Evolutionary conservation across 495 filamentous ascomycete genomes (phyloP), one percentile per base, ranked within the genome.

Genomic region (Penicillium subrubescens): DNA sequence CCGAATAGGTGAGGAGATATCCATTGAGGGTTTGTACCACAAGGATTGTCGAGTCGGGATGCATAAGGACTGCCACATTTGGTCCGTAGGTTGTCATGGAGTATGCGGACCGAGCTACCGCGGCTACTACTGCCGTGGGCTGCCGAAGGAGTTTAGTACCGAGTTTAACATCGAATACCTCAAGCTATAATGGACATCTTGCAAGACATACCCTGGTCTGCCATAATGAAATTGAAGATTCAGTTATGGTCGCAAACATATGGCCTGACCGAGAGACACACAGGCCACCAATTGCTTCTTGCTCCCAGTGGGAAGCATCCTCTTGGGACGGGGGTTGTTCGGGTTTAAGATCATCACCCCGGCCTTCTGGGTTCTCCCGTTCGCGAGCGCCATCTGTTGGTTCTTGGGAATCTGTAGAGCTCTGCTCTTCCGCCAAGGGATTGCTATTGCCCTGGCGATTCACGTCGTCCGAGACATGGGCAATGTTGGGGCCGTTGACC

Each of bases 1-100:
- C 81, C 0, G 94, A 91, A 72, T 98, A 99, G 27, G 93, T 99
- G 63, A 99, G 93, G 27, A 99, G 85, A 67, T 90, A 98, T 56
- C 94, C 93, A 55, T 90, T 78, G 39, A 86, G 84, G 2, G 96
- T 98, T 68, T 97, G 93, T n/a, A 97, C 87, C 48, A 96, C 92
- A 55, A 97, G 86, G 44, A 97, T 95, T 53, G 90, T 88, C 25
- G 92, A 93, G 75, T 98, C 95, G 0, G 96, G 96, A 59, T 93
- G 90, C 62, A 99, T 86, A 17, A 97, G 82, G 51, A 99, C 84
- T 48, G 90, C 87, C 17, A 89, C 84, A 75, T 96, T 97, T 12
- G 87, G 80, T 23, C 96, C 96, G 71, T 99, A 98, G 15, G 88
- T 89, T 65, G 84, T 81, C 44, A 98, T 72, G 0, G 96, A 98